A percentile compares a stretch with the other conserved stretches of the same genome.
These are phyloP conservation scores for Eucalyptus dawsonii DNA, from an alignment of 345 rosid genomes.

Conservation along the genomic window DNA sequence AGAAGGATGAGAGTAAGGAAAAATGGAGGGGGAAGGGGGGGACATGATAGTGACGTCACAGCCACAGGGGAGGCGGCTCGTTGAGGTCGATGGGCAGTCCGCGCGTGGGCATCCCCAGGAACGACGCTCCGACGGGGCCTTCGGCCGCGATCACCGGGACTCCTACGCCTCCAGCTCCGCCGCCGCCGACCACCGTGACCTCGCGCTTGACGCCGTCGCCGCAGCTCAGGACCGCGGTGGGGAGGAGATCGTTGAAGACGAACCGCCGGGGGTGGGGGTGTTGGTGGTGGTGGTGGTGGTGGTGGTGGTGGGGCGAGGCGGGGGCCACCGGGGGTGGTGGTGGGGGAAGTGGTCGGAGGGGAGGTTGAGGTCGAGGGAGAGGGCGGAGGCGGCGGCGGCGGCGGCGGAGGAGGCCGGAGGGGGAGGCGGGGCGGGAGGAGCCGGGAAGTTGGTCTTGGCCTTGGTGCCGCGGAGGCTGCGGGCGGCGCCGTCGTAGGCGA, in stretches of 20 bases:
- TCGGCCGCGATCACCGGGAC: neutral
- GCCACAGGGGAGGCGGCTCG: slow-evolving; percentile 95
- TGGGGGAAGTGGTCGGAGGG: neutral
- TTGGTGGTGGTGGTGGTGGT: neutral
- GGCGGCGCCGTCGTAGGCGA: slow-evolving; percentile 92
- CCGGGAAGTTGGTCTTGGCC: slow-evolving; percentile 88
- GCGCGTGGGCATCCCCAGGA: slow-evolving; percentile 41
- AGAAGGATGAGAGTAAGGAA: neutral
- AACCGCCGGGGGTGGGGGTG: slow-evolving; percentile 16
- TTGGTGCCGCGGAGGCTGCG: slow-evolving; percentile 82
- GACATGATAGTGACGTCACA: slow-evolving; percentile 7
- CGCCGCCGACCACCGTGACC: neutral
- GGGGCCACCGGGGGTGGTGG: neutral
- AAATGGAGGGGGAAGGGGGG: neutral
- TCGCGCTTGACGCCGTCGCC: neutral
- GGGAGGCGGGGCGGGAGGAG: slow-evolving; percentile 11
- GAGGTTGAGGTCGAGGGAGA: slow-evolving; percentile 6
- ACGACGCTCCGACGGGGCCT: slow-evolving; percentile 7
- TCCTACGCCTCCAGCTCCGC: neutral
- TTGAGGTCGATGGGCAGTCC: slow-evolving; percentile 87
- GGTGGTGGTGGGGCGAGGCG: slow-evolving; percentile 4
- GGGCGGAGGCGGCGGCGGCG: neutral
- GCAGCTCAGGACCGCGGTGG: slow-evolving; percentile 31
- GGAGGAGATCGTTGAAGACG: slow-evolving; percentile 42
- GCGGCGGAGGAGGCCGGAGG: slow-evolving; percentile 21